These are phyloP conservation scores for Trichoderma gracile DNA, from an alignment of 2,329 filamentous ascomycete genomes.

Conservation along the genomic window DNA sequence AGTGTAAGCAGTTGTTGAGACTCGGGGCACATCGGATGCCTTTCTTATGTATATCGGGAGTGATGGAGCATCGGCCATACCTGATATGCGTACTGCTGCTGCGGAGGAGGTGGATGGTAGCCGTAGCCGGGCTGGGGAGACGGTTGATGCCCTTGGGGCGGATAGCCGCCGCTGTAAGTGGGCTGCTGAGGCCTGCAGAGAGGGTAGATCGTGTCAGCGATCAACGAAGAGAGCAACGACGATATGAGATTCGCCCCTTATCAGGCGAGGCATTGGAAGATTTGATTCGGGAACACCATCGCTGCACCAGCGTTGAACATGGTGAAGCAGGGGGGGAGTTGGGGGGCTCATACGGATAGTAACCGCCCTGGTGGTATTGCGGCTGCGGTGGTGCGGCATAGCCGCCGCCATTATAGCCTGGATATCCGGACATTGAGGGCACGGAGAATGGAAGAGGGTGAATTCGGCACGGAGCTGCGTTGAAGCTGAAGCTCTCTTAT, in stretches of 20 bases:
- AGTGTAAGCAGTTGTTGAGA: not conserved
- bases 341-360: constrained; percentile 52
- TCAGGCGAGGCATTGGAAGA: not conserved
- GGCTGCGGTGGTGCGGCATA: constrained; percentile 25
- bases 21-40: not conserved
- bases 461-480: constrained; percentile 6
- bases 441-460: not conserved
- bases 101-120: constrained; percentile 45
- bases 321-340: constrained; percentile 32
- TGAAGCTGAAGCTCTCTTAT: not conserved
- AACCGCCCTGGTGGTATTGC: constrained; percentile 42
- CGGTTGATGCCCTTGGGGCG: constrained; percentile 48
- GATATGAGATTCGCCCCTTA: not conserved
- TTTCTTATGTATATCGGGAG: not conserved
- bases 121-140: constrained; percentile 52
- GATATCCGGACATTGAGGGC: constrained; percentile 24
- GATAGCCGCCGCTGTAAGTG: constrained; percentile 50
- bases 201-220: not conserved
- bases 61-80: constrained; percentile 28
- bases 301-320: not conserved
- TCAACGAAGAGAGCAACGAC: not conserved
- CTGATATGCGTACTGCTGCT: constrained; percentile 47
- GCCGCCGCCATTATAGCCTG: constrained; percentile 21
- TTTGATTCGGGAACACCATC: not conserved
- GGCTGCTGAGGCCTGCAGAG: constrained; percentile 41